Base-by-base conservation (phyloP, 2,329 filamentous ascomycete genomes). In the Pseudopyricularia cyperi region DNA sequence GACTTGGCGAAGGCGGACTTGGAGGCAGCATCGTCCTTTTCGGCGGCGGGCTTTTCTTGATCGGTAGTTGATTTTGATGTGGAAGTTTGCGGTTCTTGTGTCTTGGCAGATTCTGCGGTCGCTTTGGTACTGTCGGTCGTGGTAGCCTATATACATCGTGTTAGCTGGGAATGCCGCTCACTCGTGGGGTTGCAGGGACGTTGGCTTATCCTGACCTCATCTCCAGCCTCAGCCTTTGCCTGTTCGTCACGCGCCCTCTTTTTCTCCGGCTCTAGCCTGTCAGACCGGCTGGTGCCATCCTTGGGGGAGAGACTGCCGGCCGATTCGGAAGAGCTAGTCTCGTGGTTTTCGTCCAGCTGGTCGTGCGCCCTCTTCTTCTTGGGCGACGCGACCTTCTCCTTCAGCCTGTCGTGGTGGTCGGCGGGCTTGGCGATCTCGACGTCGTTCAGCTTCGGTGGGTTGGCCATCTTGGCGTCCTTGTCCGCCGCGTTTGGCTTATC, bases 321-420 rank as follows among this genome's bases (percentile, higher is more conserved):
- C 9, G 54, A 53, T 47, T 66, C 66, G 19, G 59, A 57, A 34
- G 67, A 65, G 35, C 68, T 63, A 5, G 63, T 55, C 37, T 71
- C 71, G 58, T 67, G 71, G 49, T 67, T 65, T 48, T 74, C 69
- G 28, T 82, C 79, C 15, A 80, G 66, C 62, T 82, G 72, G 56
- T 80, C 77, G 57, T 78, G 76, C 28, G 71, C 74, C 57, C 80
- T 73, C 69, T 83, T 84, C 71, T 83, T 84, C 69, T 83, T 83
- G 30, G 80, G 80, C 12, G 79, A 83, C 19, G 72, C 68, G 46
- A 80, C 61, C 53, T 73, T 68, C 48, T 80, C 75, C 60, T 68
- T 73, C 58, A 71, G 61, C 35, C 67, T 64, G 51, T 73, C 65
- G 49, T 64, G 63, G 33, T 63, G 60, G 15, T 35, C 34, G 22